Evolutionary conservation across 108 stramenopile species (phyloP), one percentile per base, ranked within the genome.

Genomic region (Cyclotella cryptica): DNA sequence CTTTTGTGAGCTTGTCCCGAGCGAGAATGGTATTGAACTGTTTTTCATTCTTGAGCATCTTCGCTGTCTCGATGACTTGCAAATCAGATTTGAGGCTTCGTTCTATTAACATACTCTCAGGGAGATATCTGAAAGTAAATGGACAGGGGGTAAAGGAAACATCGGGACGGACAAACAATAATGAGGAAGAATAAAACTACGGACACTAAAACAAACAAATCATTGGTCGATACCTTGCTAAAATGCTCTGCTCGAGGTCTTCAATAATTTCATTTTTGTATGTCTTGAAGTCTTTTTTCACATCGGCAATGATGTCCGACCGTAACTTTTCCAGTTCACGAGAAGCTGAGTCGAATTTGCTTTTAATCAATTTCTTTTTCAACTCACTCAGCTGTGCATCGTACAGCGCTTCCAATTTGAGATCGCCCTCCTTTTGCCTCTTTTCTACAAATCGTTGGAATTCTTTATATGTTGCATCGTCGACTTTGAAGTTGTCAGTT

Each of bases 241-340:
- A 57, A 44, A 96, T 96, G 59, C 81, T 85, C 57, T 88, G 87
- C 27, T 88, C 80, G 18, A 96, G 77, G 72, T 93, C 95, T 85
- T 96, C 95, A 69, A 90, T 92, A 70, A 96, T 89, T 71, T 96
- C 92, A 24, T 74, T 66, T 54, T 89, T 90, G 87, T 96, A 96
- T 19, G 79, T 88, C 24, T 87, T 88, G 72, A 96, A 96, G 66
- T 96, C 95, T 41, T 79, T 88, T 76, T 88, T 78, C 21, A 93
- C 74, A 29, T 96, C 95, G 18, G 88, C 83, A 24, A 92, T 84
- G 41, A 96, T 90, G 39, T 67, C 80, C 19, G 85, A 79, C 81
- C 88, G 74, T 49, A 96, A 60, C 61, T 74, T 71, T 14, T 96
- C 91, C 15, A 93, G 78, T 65, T 90, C 91, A 47, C 67, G 78